phyloP scores from a whole-genome alignment of 495 filamentous ascomycete genomes.

The Hypoxylon crocopeplum region DNA sequence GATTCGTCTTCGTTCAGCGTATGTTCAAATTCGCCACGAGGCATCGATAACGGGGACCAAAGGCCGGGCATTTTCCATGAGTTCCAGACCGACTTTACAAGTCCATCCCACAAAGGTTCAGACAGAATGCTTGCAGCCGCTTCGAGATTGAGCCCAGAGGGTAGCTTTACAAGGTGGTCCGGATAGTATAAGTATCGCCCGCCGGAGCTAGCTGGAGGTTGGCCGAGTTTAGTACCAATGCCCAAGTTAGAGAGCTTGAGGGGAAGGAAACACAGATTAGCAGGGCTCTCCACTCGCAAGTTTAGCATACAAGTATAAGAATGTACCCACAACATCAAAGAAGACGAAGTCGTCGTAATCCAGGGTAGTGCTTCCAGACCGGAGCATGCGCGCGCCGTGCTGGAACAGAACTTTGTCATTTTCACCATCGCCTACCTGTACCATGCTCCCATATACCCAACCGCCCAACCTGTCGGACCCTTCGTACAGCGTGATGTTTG shows the following conservation, averaged over 20 bases:
- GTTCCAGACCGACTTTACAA: constrained; percentile 50
- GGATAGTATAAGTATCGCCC: constrained; percentile 94
- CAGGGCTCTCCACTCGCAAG: background rate
- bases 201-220: constrained; percentile 63
- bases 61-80: no score
- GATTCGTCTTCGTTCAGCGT: constrained; percentile 72
- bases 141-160: constrained; percentile 49
- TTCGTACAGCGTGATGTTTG: constrained; percentile 81
- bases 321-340: constrained; percentile 50
- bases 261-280: constrained; percentile 6
- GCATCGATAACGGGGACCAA: no score
- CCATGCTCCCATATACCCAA: constrained; percentile 76
- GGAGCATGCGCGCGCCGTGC: constrained; percentile 81
- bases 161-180: constrained; percentile 80
- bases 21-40: no score
- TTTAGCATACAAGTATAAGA: background rate
- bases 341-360: constrained; percentile 52
- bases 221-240: no score
- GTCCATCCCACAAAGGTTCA: constrained; percentile 70
- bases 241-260: no score
- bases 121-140: constrained; percentile 46
- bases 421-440: constrained; percentile 62
- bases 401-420: constrained; percentile 74
- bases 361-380: constrained; percentile 47
- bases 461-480: constrained; percentile 72